Percentiles rank a stretch among this genome's conserved stretches.
Conservation (phyloP, 164 flowering plant species). For the Sextonia rubra region DNA sequence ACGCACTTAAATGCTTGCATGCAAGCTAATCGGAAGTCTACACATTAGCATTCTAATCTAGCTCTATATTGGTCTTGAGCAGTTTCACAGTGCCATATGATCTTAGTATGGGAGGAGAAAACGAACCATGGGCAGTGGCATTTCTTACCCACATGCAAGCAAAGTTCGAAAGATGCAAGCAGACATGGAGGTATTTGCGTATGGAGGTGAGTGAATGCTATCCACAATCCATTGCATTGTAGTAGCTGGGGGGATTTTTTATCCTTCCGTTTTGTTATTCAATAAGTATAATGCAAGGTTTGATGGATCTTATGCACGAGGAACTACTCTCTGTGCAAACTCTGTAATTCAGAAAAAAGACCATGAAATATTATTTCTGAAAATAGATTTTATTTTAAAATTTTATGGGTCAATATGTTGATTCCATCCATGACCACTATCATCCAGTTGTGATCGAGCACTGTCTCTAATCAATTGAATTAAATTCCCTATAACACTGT, state of each 20-base stretch:
- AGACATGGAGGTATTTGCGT: conserved; percentile 47
- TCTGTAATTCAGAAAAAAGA: too few species aligned
- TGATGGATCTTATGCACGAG: neutral
- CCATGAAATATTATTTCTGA: too few species aligned
- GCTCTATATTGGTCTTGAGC: conserved; percentile 5
- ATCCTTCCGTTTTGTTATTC: neutral
- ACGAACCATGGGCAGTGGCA: conserved; percentile 76
- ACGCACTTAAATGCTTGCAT: neutral
- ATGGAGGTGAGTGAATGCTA: conserved; percentile 71
- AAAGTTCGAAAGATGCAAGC: conserved; percentile 52
- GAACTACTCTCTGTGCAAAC: neutral
- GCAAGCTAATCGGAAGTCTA: neutral
- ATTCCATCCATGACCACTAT: too few species aligned
- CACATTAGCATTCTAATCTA: neutral
- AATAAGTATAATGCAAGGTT: neutral
- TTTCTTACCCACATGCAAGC: conserved; percentile 41
- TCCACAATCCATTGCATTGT: conserved; percentile 74
- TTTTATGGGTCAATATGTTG: too few species aligned
- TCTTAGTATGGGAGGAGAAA: conserved; percentile 66
- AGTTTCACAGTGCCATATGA: conserved; percentile 89
- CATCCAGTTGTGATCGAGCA: too few species aligned
- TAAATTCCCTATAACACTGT: too few species aligned
- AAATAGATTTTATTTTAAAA: neutral
- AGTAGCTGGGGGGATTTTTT: conserved; percentile 6
- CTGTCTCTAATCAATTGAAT: too few species aligned